Evolutionary conservation across 768 basidiomycete genomes (phyloP).

Genomic region (Cyclocybe cylindracea): DNA sequence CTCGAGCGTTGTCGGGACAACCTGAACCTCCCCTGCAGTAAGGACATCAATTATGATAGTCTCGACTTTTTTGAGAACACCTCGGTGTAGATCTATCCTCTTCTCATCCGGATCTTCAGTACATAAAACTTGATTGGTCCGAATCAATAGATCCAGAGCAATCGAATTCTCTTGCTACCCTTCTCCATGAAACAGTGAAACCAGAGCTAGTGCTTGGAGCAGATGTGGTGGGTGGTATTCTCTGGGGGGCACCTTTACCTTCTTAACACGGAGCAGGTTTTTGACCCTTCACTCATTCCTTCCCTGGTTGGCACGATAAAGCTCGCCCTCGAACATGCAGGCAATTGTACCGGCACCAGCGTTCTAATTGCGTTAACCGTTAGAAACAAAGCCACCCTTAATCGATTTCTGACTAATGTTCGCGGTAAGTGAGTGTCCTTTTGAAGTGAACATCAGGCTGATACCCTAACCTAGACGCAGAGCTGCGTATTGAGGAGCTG

Average conservation of each 20-base stretch:
- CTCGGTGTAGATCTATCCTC: slow-evolving; percentile 54
- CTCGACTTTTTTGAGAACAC: not conserved
- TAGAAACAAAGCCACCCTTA: slow-evolving; percentile 56
- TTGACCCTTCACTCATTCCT: slow-evolving; percentile 63
- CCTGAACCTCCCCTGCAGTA: slow-evolving; percentile 66
- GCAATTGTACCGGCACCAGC: slow-evolving; percentile 7
- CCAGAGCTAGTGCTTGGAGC: slow-evolving; percentile 71
- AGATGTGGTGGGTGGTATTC: slow-evolving; percentile 48
- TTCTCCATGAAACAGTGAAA: slow-evolving; percentile 43
- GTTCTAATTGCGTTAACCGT: slow-evolving; percentile 53
- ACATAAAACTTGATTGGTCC: slow-evolving; percentile 64
- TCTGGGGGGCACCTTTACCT: not conserved
- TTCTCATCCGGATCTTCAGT: slow-evolving; percentile 44
- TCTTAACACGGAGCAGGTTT: slow-evolving; percentile 47
- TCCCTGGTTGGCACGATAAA: slow-evolving; percentile 52
- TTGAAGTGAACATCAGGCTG: not conserved
- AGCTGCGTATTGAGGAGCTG: slow-evolving; percentile 14
- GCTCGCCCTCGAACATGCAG: slow-evolving; percentile 37
- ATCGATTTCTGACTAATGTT: slow-evolving; percentile 41
- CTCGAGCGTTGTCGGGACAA: slow-evolving; percentile 63
- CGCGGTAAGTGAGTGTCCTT: slow-evolving; percentile 23
- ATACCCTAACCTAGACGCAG: slow-evolving; percentile 6
- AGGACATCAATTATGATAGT: slow-evolving; percentile 35
- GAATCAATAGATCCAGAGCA: slow-evolving; percentile 45
- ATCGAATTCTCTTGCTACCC: slow-evolving; percentile 19